Base-by-base conservation (phyloP, 108 stramenopile species). In the Cyclotella kingstonii region DNA sequence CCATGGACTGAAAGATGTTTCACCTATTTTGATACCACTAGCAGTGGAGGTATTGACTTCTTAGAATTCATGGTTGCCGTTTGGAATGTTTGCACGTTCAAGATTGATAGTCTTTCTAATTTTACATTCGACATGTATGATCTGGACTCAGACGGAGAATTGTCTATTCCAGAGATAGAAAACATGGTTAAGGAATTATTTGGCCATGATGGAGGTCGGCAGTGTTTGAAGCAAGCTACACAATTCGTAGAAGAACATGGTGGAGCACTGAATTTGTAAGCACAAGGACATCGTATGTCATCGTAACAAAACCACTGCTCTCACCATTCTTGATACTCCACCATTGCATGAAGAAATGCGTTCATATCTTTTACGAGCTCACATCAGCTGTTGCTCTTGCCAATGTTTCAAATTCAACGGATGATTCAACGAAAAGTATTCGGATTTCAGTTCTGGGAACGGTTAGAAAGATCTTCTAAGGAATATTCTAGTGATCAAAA, bases 71-170 rank as follows among this genome's bases (percentile, higher is more conserved):
- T 68, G 62, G 55, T 81, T 11, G 43, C 57, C 15, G 67, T 78
- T 11, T 78, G 72, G 72, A 81, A 75, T 53, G 54, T 78, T 2
- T 78, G 77, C 58, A 68, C 77, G 5, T 54, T 78, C 52, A 59
- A 70, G 54, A 51, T 73, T 19, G 57, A 73, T 49, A 52, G 68
- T 26, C 58, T 78, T 14, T 54, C 68, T 17, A 78, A 81, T 46
- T 81, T 78, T 68, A 27, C 72, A n/a, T 81, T 81, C 33, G 80
- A 81, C 36, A 58, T 81, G 48, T 77, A 77, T 54, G 67, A 81
- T 45, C 36, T 70, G 26, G 76, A 77, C 52, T 44, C 27, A 2
- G 59, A 69, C 40, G 80, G 80, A 3, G 76, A 81, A 28, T 51
- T 81, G 6, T 68, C 76, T 22, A 27, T 74, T 15, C 76, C 71